Evolutionary conservation across 257 asterid species (phyloP).

Genomic region (Verbena officinalis): DNA sequence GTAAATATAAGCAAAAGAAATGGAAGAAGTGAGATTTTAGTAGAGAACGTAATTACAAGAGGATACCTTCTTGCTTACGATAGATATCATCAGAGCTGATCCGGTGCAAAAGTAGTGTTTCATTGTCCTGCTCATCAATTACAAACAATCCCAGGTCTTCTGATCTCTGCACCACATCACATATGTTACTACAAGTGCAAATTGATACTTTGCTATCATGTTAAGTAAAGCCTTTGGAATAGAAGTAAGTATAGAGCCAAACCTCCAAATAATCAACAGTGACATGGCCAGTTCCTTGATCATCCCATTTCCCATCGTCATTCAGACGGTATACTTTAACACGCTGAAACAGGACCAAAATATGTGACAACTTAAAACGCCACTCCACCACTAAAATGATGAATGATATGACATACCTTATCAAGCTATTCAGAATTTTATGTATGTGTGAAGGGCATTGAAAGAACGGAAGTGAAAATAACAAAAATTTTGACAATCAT

Average conservation of each 20-base stretch:
- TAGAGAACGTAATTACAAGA: slow-evolving; percentile 11
- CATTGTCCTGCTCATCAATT: slow-evolving; percentile 85
- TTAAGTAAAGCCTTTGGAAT: slow-evolving; percentile 14
- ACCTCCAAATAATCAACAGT: slow-evolving; percentile 91
- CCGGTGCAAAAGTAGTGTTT: slow-evolving; percentile 75
- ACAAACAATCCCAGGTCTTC: slow-evolving; percentile 84
- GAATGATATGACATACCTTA: background rate
- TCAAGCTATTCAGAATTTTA: slow-evolving; percentile 19
- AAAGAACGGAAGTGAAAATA: background rate
- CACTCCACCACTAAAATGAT: slow-evolving; percentile 2
- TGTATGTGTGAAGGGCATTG: slow-evolving; percentile 11
- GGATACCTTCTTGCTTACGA: slow-evolving; percentile 92
- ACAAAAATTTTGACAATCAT: background rate
- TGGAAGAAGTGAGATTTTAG: slow-evolving; percentile 11
- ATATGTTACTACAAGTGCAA: slow-evolving; percentile 22
- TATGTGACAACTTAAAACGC: slow-evolving; percentile 12
- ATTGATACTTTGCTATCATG: background rate
- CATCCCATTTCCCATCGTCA: slow-evolving; percentile 98
- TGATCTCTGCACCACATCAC: slow-evolving; percentile 62
- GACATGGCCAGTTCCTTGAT: slow-evolving; percentile 99
- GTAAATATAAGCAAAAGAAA: slow-evolving; percentile 17
- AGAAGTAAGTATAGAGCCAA: slow-evolving; percentile 5
- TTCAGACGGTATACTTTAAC: slow-evolving; percentile 93
- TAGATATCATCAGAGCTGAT: slow-evolving; percentile 91
- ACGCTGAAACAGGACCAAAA: slow-evolving; percentile 54